A percentile compares a stretch with the other conserved stretches of the same genome.
Evolutionary conservation across 192 early-diverging fungal genomes (phyloP).

Genomic region (Backusella sp.): DNA sequence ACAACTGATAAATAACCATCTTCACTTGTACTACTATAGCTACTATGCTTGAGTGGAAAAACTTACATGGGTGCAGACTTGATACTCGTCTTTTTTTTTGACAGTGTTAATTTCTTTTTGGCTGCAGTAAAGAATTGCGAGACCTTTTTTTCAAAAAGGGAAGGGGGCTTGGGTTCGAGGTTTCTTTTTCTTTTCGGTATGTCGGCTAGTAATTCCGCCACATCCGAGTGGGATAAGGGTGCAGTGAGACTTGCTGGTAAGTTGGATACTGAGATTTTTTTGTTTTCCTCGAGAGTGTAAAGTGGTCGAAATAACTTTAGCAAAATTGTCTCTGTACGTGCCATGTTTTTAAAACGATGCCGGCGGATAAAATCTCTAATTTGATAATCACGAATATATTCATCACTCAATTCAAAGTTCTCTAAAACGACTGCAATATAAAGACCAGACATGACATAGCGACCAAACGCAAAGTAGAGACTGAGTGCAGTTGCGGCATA

Average conservation of each 20-base stretch:
- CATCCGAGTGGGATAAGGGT: background rate
- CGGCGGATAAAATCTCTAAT: constrained; percentile 24
- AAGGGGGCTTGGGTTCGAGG: background rate
- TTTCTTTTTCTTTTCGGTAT: background rate
- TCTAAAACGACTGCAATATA: constrained; percentile 57
- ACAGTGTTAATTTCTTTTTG: background rate
- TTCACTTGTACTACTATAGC: background rate
- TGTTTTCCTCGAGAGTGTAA: background rate
- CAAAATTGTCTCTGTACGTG: constrained; percentile 4
- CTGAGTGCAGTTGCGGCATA: constrained; percentile 42
- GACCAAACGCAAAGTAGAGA: constrained; percentile 44
- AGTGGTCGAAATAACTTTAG: constrained; percentile 6
- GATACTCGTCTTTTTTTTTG: constrained; percentile 1
- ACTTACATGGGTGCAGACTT: constrained; percentile 2
- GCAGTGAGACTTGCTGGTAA: background rate
- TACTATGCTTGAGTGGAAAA: background rate
- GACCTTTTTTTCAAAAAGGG: constrained; percentile 5
- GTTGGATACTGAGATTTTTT: background rate
- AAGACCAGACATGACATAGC: constrained; percentile 51
- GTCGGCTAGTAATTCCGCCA: background rate
- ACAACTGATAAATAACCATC: background rate
- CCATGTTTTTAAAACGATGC: background rate
- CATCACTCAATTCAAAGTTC: constrained; percentile 55
- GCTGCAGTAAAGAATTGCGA: background rate
- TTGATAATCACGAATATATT: constrained; percentile 34